These are phyloP conservation scores for Diaporthe capsici DNA, from an alignment of 2,329 filamentous ascomycete genomes.

Conservation along the genomic window DNA sequence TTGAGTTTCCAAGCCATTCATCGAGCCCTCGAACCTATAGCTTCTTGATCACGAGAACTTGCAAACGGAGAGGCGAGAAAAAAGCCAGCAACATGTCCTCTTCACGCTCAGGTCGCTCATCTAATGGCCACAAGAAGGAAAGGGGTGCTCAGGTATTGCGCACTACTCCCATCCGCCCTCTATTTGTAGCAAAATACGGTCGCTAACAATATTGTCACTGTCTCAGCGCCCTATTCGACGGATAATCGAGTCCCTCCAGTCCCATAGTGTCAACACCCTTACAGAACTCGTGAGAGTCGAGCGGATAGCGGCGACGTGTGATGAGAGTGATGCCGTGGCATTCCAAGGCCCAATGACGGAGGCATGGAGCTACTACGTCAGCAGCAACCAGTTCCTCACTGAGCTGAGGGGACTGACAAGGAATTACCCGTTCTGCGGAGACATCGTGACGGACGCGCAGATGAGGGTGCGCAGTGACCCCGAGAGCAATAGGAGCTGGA, in stretches of 20 bases:
- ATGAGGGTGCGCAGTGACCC: constrained; percentile 74
- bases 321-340: constrained; percentile 70
- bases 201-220: neutral
- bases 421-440: constrained; percentile 77
- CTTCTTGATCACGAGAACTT: neutral
- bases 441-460: constrained; percentile 76
- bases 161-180: neutral
- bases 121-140: constrained; percentile 35
- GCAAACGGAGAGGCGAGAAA: neutral
- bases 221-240: constrained; percentile 57
- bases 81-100: constrained; percentile 35
- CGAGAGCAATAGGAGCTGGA: constrained; percentile 79
- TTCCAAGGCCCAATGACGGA: constrained; percentile 76
- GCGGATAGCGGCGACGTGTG: constrained; percentile 70
- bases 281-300: constrained; percentile 81
- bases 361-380: constrained; percentile 81
- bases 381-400: constrained; percentile 76
- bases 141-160: constrained; percentile 38
- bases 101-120: constrained; percentile 36
- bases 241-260: constrained; percentile 74
- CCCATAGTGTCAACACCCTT: constrained; percentile 80
- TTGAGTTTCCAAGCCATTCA: neutral
- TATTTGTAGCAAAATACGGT: neutral
- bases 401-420: constrained; percentile 78
- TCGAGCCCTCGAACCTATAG: neutral